Evolutionary conservation across 2,329 filamentous ascomycete genomes (phyloP).

Genomic region (Ampelomyces quisqualis): DNA sequence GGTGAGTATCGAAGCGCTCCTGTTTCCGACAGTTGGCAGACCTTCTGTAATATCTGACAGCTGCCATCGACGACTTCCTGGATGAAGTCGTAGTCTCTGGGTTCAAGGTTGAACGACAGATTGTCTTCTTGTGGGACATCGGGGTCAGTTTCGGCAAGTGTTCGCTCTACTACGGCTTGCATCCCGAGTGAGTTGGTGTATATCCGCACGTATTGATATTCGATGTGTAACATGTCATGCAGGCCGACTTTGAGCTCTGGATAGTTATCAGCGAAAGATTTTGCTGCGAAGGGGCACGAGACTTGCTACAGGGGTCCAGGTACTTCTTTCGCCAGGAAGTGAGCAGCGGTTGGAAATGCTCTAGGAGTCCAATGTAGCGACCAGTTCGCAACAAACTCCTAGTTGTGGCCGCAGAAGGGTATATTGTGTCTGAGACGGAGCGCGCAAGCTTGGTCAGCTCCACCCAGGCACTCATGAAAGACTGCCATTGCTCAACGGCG

Average conservation of each 20-base stretch:
- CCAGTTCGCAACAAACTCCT: conserved; percentile 49
- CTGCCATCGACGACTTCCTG: conserved; percentile 58
- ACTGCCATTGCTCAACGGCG: conserved; percentile 51
- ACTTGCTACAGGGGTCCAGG: conserved; percentile 42
- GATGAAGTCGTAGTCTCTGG: conserved; percentile 57
- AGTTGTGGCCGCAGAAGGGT: conserved; percentile 48
- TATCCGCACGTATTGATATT: conserved; percentile 50
- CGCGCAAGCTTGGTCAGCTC: conserved; percentile 49
- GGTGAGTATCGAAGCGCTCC: conserved; percentile 54
- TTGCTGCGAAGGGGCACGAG: too few species aligned
- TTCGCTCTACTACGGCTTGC: conserved; percentile 59
- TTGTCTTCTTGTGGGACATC: conserved; percentile 43
- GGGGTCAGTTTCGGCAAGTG: conserved; percentile 44
- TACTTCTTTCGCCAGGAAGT: conserved; percentile 46
- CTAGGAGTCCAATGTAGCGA: conserved; percentile 53
- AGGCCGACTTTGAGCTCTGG: conserved; percentile 42
- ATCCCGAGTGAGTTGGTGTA: conserved; percentile 55
- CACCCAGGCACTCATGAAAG: conserved; percentile 55
- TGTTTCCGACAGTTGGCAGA: conserved; percentile 51
- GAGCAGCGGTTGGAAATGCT: conserved; percentile 48
- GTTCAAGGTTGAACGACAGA: conserved; percentile 49
- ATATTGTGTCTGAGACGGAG: conserved; percentile 57
- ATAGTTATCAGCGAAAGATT: conserved; percentile 2
- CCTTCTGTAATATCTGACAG: conserved; percentile 54
- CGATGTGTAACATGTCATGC: conserved; percentile 55